These are phyloP conservation scores for Clavaria fumosa DNA, from an alignment of 768 basidiomycete species.

Conservation along the genomic window DNA sequence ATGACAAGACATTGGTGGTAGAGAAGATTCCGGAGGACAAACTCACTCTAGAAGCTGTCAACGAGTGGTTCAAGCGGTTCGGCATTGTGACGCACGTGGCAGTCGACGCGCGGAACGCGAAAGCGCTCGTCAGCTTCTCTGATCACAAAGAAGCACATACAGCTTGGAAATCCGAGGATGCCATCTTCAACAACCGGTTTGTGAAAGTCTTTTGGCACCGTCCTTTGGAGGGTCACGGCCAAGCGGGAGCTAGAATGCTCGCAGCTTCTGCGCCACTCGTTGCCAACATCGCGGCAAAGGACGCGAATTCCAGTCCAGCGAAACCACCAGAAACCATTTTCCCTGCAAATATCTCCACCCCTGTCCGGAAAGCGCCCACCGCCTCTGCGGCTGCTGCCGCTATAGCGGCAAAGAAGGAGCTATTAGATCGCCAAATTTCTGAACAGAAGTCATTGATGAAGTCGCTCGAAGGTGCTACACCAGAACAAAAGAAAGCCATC, in stretches of 20 bases:
- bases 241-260: constrained; percentile 57
- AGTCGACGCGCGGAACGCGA: constrained; percentile 55
- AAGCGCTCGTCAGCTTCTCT: constrained; percentile 80
- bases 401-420: constrained; percentile 59
- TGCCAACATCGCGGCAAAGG: constrained; percentile 39
- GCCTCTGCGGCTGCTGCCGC: constrained; percentile 26
- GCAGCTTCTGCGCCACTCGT: constrained; percentile 70
- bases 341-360: constrained; percentile 13
- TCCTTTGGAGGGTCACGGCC: constrained; percentile 84
- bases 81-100: constrained; percentile 88
- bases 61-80: constrained; percentile 83
- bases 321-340: constrained; percentile 16
- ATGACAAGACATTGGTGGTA: constrained; percentile 75
- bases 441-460: constrained; percentile 83
- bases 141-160: constrained; percentile 70
- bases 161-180: constrained; percentile 88
- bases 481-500: constrained; percentile 66
- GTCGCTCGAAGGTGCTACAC: constrained; percentile 42
- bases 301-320: constrained; percentile 10
- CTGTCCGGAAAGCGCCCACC: constrained; percentile 23
- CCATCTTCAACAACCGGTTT: constrained; percentile 89
- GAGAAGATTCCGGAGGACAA: constrained; percentile 87
- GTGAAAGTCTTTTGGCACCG: constrained; percentile 95
- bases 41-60: constrained; percentile 61
- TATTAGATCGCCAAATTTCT: constrained; percentile 67